Base-by-base conservation (phyloP, 352 stramenopile species). In the Phytophthora cajani region DNA sequence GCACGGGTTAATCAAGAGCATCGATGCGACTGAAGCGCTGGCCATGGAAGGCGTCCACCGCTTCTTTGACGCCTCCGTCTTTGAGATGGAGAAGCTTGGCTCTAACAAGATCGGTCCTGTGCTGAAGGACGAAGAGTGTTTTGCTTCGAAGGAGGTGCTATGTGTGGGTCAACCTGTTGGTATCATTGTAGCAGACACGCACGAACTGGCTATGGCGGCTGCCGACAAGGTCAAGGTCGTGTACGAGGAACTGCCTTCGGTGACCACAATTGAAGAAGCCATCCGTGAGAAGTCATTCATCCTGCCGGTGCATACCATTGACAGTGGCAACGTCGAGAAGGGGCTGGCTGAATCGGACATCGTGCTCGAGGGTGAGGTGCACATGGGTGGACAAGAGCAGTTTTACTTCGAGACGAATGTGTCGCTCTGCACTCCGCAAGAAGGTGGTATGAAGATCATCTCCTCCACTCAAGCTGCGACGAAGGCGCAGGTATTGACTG, bases 341-440 rank as follows among this genome's bases (percentile, higher is more conserved):
- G 94, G 85, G 1, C 77, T 93, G 19, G 78, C 77, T 16, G 75
- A 91, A 49, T 83, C 82, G 3, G 83, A 93, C 44, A 71, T 94
- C 33, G 81, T 97, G 19, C 74, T 97, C 4, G 88, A 97, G 53
- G 96, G 96, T 21, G 90, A 94, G 12, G 89, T 98, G 42, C 81
- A 89, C 33, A 91, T 96, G 56, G 94, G 94, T 21, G 95, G 94
- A 7, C 96, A 99, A 66, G 95, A 98, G 65, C 96, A 99, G 75
- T 98, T 99, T 69, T 99, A 99, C 80, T 91, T 99, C 21, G 94
- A 98, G 74, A 97, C 91, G 10, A 95, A 98, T 53, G 82, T 89
- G 10, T 90, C 88, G 5, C 69, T 98, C 5, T 93, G 78, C 32
- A 88, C 80, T 2, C 91, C 93, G 1, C 74, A 85, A 60, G 93